Percentiles rank a stretch among this genome's conserved stretches.
These are phyloP conservation scores for Dactylonectria macrodidyma DNA, from an alignment of 2,329 filamentous ascomycete species.

Conservation along the genomic window DNA sequence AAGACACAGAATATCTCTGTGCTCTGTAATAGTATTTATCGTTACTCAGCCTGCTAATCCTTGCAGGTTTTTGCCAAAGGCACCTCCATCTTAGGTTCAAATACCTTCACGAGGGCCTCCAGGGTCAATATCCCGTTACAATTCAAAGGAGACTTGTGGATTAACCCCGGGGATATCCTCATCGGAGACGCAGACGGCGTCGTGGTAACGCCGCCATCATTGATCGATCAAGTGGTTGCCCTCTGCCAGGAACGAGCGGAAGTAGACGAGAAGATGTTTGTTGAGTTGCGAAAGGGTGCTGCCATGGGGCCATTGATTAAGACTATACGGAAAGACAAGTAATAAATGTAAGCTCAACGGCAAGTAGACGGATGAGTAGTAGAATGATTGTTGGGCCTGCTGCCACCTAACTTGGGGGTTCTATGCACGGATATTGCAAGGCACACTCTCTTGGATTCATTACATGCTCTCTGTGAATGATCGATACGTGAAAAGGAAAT, in stretches of 20 bases:
- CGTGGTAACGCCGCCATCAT: conserved; percentile 43
- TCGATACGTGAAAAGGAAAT: not conserved
- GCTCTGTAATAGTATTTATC: not conserved
- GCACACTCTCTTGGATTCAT: no score
- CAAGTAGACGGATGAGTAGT: not conserved
- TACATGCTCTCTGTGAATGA: not conserved
- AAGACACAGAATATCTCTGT: not conserved
- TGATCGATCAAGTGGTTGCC: conserved; percentile 44
- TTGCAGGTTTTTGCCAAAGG: conserved; percentile 47
- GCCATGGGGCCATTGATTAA: conserved; percentile 29
- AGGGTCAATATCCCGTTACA: conserved; percentile 47
- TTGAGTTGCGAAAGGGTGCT: conserved; percentile 24
- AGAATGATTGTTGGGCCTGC: not conserved
- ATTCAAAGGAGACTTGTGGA: conserved; percentile 47
- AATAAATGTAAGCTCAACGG: not conserved
- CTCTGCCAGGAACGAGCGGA: conserved; percentile 49
- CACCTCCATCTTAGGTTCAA: conserved; percentile 49
- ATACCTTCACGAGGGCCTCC: conserved; percentile 49
- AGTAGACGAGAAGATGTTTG: conserved; percentile 48
- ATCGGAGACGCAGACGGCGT: conserved; percentile 50
- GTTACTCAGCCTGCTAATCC: not conserved
- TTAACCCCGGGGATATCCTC: conserved; percentile 50
- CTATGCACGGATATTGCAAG: not conserved
- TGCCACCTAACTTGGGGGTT: not conserved
- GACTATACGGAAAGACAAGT: conserved; percentile 30